Base-by-base conservation (phyloP, 495 filamentous ascomycete genomes). In the Lentithecium fluviatile region DNA sequence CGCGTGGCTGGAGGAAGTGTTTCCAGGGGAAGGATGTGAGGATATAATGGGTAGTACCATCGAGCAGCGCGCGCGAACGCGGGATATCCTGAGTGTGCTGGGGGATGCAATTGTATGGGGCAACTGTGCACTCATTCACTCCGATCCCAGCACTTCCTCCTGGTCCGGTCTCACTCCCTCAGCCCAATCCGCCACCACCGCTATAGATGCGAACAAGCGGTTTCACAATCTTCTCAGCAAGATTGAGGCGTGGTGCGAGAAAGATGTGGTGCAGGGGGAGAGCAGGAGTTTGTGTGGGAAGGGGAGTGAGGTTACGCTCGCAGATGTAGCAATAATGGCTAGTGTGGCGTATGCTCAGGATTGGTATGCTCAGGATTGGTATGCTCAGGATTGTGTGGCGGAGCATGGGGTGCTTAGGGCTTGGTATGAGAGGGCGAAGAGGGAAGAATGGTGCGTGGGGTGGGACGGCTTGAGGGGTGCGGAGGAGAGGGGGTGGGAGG, bases 401-500 rank as follows among this genome's bases (percentile, higher is more conserved):
- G 58, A 45, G 42, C 37, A 45, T 48, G 51, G 45, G 25, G 59
- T 40, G 48, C 20, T 62, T 24, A 29, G 40, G 29, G 34, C 20
- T n/a, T 62, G 59, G 59, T 48, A 40, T 15, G 59, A 62, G 26
- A 49, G 52, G 34, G 52, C 59, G 20, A 62, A 56, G 51, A 24
- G 21, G 20, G 26, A 47, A 43, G 19, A 6, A 2, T 62, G 59
- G 59, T 62, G 40, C 49, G 50, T 56, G 15, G 37, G 24, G 19
- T 49, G n/a, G 52, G 51, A 62, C 32, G 51, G 49, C 17, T 32
- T 55, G 23, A 17, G 29, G 34, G 49, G 21, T 45, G 10, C 20
- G 6, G 59, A 62, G 50, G 12, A 56, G 32, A 32, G 26, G 13
- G 59, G 59, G 23, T 62, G 45, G 12, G 51, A 23, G 1, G 32